Base-by-base conservation (phyloP, 495 filamentous ascomycete genomes). In the Aspergillus funiculosus region DNA sequence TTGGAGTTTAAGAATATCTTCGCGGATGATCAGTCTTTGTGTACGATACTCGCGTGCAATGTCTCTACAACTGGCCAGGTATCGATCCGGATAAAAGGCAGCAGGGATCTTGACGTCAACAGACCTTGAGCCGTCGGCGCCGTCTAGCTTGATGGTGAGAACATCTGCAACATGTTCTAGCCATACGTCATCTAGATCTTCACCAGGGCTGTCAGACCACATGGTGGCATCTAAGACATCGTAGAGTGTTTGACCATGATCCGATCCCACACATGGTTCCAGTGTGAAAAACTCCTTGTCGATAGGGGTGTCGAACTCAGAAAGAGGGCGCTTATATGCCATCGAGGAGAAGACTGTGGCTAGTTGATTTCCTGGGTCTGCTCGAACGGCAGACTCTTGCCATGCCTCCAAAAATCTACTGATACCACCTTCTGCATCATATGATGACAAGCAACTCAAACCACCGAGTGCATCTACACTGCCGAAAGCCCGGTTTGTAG, bases 401-500 rank as follows among this genome's bases (percentile, higher is more conserved):
- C 70, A 74, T 15, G 57, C 50, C 50, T 71, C 67, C 13, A 68
- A 37, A 28, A 71, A 72, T 20, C 54, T 61, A 19, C 62, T 46
- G 11, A 66, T 46, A 6, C 48, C 43, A 31, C 62, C 60, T 46
- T 68, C 58, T 1, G 60, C 58, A 35, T 62, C 60, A 24, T 66
- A 61, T 7, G 62, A 46, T 21, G 54, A 49, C 25, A 82, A 58
- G 15, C 59, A 47, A 30, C 62, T 63, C 14, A 83, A 48, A 31
- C 62, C 64, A 18, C 69, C 64, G 25, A 87, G 59, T 9, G 64
- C 64, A 52, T 90, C 86, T 11, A 73, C 73, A 43, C 84, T 87
- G 5, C 85, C 90, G 61, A 94, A 96, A n/a, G 82, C 77, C 30
- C 90, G 80, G 5, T 82, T 74, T 9, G 89, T 87, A 14, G 61